phyloP scores from a whole-genome alignment of 2,329 filamentous ascomycete species.

The Diaporthe destruens region DNA sequence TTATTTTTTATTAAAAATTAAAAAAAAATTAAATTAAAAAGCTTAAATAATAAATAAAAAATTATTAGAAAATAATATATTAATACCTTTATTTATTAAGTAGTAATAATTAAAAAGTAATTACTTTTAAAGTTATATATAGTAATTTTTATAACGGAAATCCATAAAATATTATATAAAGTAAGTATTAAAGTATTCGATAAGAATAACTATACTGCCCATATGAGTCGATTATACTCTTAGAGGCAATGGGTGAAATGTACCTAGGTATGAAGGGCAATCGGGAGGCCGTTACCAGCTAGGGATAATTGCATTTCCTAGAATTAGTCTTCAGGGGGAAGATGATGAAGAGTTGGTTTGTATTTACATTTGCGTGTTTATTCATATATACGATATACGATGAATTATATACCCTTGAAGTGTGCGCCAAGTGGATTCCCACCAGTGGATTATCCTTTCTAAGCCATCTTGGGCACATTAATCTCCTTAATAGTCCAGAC shows the following conservation, averaged over 20 bases:
- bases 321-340: too few species aligned
- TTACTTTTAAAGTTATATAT: too few species aligned
- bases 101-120: neutral
- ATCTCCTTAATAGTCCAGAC: slow-evolving; percentile 52
- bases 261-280: too few species aligned
- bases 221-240: too few species aligned
- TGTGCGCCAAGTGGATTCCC: too few species aligned
- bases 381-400: neutral
- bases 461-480: slow-evolving; percentile 21
- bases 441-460: neutral
- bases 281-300: too few species aligned
- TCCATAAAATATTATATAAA: too few species aligned
- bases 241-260: too few species aligned
- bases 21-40: slow-evolving; percentile 42
- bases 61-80: slow-evolving; percentile 41
- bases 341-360: neutral
- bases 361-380: neutral
- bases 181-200: too few species aligned
- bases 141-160: neutral
- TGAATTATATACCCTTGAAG: neutral
- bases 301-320: neutral
- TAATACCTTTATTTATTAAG: slow-evolving; percentile 38
- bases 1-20: too few species aligned
- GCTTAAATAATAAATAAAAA: slow-evolving; percentile 43
- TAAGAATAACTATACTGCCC: too few species aligned